phyloP scores from a whole-genome alignment of 306 rosid species.

The Inga oerstediana region DNA sequence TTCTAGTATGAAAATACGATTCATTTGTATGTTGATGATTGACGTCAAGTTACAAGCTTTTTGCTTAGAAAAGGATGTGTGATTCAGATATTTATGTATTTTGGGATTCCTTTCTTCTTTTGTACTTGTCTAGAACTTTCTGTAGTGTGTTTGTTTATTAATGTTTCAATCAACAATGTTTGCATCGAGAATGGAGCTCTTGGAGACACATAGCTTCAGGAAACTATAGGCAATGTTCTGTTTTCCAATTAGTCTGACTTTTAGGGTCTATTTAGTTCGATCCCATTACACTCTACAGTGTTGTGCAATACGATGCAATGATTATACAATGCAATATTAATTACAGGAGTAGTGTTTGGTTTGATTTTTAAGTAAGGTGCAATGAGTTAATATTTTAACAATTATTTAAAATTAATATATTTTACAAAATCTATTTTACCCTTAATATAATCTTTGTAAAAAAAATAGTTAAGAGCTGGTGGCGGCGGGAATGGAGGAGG shows the following conservation, averaged over 20 bases:
- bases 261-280: background rate
- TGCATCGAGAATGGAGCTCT: background rate
- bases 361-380: no score
- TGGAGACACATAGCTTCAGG: conserved; percentile 6
- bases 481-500: no score
- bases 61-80: conserved; percentile 13
- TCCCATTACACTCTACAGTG: no score
- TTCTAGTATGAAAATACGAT: conserved; percentile 11
- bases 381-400: no score
- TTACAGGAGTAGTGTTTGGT: no score
- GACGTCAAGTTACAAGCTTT: background rate
- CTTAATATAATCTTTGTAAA: no score
- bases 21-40: background rate
- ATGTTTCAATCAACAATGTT: conserved; percentile 5
- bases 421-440: no score
- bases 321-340: no score
- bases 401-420: no score
- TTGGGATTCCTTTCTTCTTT: conserved; percentile 6
- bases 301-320: no score
- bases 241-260: conserved; percentile 3
- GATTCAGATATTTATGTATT: conserved; percentile 9
- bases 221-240: background rate
- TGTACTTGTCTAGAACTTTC: background rate
- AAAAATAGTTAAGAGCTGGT: no score
- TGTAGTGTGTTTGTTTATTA: background rate